Conservation (phyloP, 2,329 filamentous ascomycete species). For the Phoma sp. region DNA sequence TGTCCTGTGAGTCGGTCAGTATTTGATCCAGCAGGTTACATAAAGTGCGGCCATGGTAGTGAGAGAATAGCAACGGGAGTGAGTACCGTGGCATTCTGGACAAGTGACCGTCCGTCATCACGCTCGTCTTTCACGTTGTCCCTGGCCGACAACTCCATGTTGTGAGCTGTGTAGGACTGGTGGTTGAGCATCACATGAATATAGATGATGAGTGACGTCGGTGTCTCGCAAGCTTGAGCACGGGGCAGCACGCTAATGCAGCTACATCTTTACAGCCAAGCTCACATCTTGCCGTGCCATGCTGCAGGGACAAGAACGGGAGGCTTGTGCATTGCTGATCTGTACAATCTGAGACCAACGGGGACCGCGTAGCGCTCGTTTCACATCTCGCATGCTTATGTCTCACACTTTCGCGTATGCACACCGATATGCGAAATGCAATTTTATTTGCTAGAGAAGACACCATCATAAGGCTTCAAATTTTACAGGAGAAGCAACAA, state of each 20-base stretch:
- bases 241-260: conserved; percentile 34
- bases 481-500: conserved; percentile 23
- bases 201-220: conserved; percentile 36
- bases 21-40: background rate
- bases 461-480: conserved; percentile 18
- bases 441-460: conserved; percentile 19
- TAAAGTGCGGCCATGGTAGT: background rate
- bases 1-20: conserved; percentile 52
- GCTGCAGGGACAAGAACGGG: conserved; percentile 20
- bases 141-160: conserved; percentile 22
- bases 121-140: conserved; percentile 31
- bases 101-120: conserved; percentile 18
- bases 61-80: background rate
- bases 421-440: background rate
- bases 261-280: conserved; percentile 2
- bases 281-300: conserved; percentile 7
- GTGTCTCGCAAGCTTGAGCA: conserved; percentile 23
- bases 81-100: conserved; percentile 31
- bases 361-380: conserved; percentile 3
- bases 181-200: conserved; percentile 35
- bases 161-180: conserved; percentile 10
- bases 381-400: background rate
- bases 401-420: background rate
- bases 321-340: conserved; percentile 20
- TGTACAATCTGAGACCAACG: conserved; percentile 6